These are phyloP conservation scores for Leptodontidium sp. DNA, from an alignment of 2,329 filamentous ascomycete genomes.

Conservation along the genomic window DNA sequence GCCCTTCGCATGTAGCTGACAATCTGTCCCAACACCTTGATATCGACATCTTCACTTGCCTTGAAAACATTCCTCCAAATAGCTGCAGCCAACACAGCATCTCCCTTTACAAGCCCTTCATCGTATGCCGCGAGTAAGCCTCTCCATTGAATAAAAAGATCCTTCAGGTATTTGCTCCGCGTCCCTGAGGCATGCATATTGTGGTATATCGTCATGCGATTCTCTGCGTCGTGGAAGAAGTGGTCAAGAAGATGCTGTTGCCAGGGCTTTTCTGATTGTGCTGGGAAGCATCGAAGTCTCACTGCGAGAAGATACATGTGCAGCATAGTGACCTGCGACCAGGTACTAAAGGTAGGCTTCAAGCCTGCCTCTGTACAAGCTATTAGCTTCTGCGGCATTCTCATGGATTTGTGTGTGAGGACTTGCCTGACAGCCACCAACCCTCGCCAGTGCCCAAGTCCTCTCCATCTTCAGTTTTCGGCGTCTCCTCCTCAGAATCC, in stretches of 20 bases:
- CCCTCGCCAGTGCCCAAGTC: constrained; percentile 79
- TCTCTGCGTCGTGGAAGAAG: constrained; percentile 90
- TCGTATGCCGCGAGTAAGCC: constrained; percentile 86
- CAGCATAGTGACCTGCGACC: constrained; percentile 95
- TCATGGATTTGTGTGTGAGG: neutral
- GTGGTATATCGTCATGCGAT: constrained; percentile 83
- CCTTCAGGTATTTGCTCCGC: constrained; percentile 77
- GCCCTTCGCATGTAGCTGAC: constrained; percentile 69
- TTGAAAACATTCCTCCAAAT: constrained; percentile 96
- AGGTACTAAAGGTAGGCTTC: constrained; percentile 88
- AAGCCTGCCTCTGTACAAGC: constrained; percentile 72
- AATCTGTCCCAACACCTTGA: constrained; percentile 66
- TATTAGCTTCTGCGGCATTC: constrained; percentile 20
- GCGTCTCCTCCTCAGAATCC: constrained; percentile 67
- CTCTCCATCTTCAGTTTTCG: constrained; percentile 78
- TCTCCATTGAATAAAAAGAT: constrained; percentile 93
- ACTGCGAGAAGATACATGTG: constrained; percentile 93
- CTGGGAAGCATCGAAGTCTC: constrained; percentile 77
- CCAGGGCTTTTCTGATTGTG: constrained; percentile 74
- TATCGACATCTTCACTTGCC: constrained; percentile 69
- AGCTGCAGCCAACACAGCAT: constrained; percentile 80
- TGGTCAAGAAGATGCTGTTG: constrained; percentile 93
- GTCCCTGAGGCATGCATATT: constrained; percentile 67
- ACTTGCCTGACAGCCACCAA: constrained; percentile 84
- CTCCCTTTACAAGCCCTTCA: constrained; percentile 79